Evolutionary conservation across 2,329 filamentous ascomycete genomes (phyloP).

Genomic region (Mycocentrospora acerina): DNA sequence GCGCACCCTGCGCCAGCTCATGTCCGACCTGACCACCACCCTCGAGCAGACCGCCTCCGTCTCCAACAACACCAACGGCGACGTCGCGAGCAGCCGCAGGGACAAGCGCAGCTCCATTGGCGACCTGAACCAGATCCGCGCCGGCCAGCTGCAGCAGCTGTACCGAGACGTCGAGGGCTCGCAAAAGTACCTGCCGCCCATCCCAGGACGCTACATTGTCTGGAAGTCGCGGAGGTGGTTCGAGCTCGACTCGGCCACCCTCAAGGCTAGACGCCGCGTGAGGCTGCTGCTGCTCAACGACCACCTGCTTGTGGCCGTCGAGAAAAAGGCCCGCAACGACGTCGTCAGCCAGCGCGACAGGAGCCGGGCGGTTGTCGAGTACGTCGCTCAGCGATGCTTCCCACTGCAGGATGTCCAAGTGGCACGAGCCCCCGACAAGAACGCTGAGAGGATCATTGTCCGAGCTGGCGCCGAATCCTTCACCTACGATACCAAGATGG

Average conservation of each 20-base stretch:
- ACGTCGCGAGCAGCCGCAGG: constrained; percentile 49
- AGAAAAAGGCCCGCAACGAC: constrained; percentile 88
- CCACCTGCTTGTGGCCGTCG: constrained; percentile 87
- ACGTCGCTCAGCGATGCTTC: constrained; percentile 94
- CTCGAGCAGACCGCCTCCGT: constrained; percentile 50
- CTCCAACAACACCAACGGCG: constrained; percentile 37
- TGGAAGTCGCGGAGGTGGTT: constrained; percentile 94
- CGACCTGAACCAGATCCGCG: constrained; percentile 69
- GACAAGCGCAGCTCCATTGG: constrained; percentile 85
- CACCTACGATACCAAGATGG: constrained; percentile 87
- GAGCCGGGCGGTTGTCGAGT: constrained; percentile 55
- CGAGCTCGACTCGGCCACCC: constrained; percentile 94
- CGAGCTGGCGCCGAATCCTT: constrained; percentile 88
- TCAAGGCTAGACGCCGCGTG: constrained; percentile 87
- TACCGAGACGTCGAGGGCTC: constrained; percentile 98
- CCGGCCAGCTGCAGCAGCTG: constrained; percentile 70
- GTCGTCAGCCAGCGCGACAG: constrained; percentile 52
- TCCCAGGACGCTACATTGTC: constrained; percentile 88
- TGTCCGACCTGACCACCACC: constrained; percentile 76
- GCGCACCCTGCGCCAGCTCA: constrained; percentile 83
- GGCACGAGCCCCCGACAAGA: constrained; percentile 66
- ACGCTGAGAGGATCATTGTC: constrained; percentile 68
- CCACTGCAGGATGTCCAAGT: constrained; percentile 89
- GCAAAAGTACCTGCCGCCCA: constrained; percentile 91
- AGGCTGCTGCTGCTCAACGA: constrained; percentile 94